These are phyloP conservation scores for Quercus glauca DNA, from an alignment of 306 rosid genomes.

Conservation along the genomic window DNA sequence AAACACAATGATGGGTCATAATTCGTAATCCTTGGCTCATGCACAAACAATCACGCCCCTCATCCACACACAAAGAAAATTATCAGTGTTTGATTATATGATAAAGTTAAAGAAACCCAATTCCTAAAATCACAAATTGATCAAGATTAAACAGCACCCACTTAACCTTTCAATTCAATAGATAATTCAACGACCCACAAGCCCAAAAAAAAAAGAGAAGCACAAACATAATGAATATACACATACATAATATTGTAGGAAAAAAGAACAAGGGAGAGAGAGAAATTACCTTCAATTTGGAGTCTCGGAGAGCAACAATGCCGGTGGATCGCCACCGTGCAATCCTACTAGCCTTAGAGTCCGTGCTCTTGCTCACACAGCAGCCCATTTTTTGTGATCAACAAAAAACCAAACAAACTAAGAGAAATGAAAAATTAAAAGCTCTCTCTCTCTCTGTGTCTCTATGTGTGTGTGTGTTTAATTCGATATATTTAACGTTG, in stretches of 20 bases:
- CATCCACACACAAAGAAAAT: not conserved
- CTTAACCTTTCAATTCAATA: not conserved
- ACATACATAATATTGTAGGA: not conserved
- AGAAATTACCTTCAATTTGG: conserved; percentile 71
- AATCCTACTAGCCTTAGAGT: conserved; percentile 53
- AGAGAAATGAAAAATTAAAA: not conserved
- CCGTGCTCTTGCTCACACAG: conserved; percentile 49
- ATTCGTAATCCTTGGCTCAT: not conserved
- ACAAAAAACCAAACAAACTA: not conserved
- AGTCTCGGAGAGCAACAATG: conserved; percentile 85
- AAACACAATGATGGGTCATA: too few relatives aligned
- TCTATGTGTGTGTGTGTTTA: not conserved
- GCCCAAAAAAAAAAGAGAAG: not conserved
- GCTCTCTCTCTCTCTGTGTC: not conserved
- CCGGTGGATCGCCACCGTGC: conserved; percentile 97
- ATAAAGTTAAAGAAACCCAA: not conserved
- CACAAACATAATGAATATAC: not conserved
- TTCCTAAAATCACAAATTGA: not conserved
- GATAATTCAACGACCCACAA: not conserved
- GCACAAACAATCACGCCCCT: not conserved
- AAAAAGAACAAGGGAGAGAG: not conserved
- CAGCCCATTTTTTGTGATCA: conserved; percentile 60
- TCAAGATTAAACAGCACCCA: not conserved
- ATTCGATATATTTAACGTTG: too few relatives aligned
- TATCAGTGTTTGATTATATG: not conserved